These are phyloP conservation scores for Kwoniella sp. DNA, from an alignment of 768 basidiomycete species.

Conservation along the genomic window DNA sequence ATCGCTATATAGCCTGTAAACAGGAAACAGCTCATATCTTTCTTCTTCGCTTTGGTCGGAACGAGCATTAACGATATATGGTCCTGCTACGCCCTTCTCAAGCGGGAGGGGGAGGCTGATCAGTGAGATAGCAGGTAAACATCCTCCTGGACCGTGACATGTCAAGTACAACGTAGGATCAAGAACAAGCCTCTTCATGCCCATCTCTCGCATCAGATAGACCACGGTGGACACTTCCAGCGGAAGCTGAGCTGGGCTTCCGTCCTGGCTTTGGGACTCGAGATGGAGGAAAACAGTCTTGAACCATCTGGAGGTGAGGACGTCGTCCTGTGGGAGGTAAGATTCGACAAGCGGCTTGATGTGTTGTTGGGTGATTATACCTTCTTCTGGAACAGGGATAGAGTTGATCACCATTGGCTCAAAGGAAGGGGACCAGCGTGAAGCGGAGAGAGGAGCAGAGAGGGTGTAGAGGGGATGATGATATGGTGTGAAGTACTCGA, in stretches of 20 bases:
- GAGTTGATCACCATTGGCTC: slow-evolving; percentile 1
- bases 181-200: not conserved
- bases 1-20: too few species aligned
- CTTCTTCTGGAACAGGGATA: not conserved
- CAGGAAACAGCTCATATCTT: too few species aligned
- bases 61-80: too few species aligned
- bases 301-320: slow-evolving; percentile 1
- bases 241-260: not conserved
- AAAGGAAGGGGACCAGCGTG: not conserved
- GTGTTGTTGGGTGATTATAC: slow-evolving; percentile 7
- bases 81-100: not conserved
- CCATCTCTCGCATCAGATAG: slow-evolving; percentile 3
- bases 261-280: not conserved
- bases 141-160: too few species aligned
- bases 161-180: too few species aligned
- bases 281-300: slow-evolving; percentile 6
- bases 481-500: slow-evolving; percentile 10
- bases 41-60: too few species aligned
- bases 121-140: too few species aligned
- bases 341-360: not conserved
- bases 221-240: not conserved
- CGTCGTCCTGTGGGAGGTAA: slow-evolving; percentile 12
- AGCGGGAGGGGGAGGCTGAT: too few species aligned
- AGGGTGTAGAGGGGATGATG: not conserved
- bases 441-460: too few species aligned